Evolutionary conservation across 2,329 filamentous ascomycete species (phyloP).

Genomic region (Macrophomina tecta): DNA sequence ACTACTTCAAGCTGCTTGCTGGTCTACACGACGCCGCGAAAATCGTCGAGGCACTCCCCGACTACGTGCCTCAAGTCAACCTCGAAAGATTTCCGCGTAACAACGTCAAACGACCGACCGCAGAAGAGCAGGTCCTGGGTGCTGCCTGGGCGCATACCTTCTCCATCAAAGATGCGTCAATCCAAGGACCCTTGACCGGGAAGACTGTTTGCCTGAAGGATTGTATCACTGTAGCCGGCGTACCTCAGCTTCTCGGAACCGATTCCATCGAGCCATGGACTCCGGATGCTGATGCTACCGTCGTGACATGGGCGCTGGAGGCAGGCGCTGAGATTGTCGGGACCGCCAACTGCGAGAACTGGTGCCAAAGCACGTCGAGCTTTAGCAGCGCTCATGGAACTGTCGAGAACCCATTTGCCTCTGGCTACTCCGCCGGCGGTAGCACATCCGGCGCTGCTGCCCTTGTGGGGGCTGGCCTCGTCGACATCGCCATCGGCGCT

Average conservation of each 20-base stretch:
- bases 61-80: constrained; percentile 55
- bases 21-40: constrained; percentile 60
- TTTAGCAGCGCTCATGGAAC: constrained; percentile 52
- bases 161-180: constrained; percentile 46
- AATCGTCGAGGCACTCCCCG: constrained; percentile 51
- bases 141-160: constrained; percentile 61
- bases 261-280: constrained; percentile 59
- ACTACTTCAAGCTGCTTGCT: constrained; percentile 57
- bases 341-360: constrained; percentile 61
- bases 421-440: constrained; percentile 56
- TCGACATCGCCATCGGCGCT: constrained; percentile 46
- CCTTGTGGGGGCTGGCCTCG: constrained; percentile 50
- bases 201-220: constrained; percentile 62
- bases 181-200: constrained; percentile 35
- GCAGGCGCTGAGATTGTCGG: constrained; percentile 59
- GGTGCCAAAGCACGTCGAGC: constrained; percentile 57
- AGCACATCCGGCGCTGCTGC: constrained; percentile 52
- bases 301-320: constrained; percentile 58
- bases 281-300: constrained; percentile 59
- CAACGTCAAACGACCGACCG: constrained; percentile 48
- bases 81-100: constrained; percentile 53
- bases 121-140: constrained; percentile 45
- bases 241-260: constrained; percentile 61
- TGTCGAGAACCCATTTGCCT: constrained; percentile 52
- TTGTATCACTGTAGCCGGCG: constrained; percentile 60